Conservation (phyloP, 768 basidiomycete genomes). For the Sporobolomyces roseus region DNA sequence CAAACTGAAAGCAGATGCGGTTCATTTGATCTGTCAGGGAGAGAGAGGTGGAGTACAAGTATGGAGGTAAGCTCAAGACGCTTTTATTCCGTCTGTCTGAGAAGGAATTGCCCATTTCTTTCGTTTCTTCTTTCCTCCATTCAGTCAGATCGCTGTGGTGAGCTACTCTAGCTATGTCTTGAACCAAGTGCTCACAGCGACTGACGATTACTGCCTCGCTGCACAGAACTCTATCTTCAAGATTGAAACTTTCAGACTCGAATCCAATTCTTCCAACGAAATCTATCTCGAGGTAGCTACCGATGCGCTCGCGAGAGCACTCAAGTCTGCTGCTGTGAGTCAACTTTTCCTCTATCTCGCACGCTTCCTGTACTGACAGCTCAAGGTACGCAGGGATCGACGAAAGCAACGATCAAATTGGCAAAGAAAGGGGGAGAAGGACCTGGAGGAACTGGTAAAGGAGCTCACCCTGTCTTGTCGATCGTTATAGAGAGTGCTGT, state of each 20-base stretch:
- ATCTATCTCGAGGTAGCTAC: slow-evolving; percentile 68
- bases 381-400: too few relatives aligned
- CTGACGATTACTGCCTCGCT: too few relatives aligned
- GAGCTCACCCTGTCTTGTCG: slow-evolving; percentile 62
- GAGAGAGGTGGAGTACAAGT: slow-evolving; percentile 84
- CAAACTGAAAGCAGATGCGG: slow-evolving; percentile 34
- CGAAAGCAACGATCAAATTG: slow-evolving; percentile 72
- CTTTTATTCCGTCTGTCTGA: slow-evolving; percentile 46
- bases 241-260: slow-evolving; percentile 74
- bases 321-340: slow-evolving; percentile 49
- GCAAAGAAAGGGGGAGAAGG: slow-evolving; percentile 70
- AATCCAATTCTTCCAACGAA: slow-evolving; percentile 76
- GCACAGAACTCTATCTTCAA: slow-evolving; percentile 31
- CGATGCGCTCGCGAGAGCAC: slow-evolving; percentile 69
- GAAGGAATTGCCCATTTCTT: too few relatives aligned
- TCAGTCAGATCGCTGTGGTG: slow-evolving; percentile 44
- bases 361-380: too few relatives aligned
- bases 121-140: too few relatives aligned
- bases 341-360: slow-evolving; percentile 45
- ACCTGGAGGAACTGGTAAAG: slow-evolving; percentile 13
- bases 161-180: slow-evolving; percentile 6
- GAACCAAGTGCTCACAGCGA: not conserved
- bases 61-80: slow-evolving; percentile 58
- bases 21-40: slow-evolving; percentile 78
- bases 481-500: slow-evolving; percentile 63